Base-by-base conservation (phyloP, 495 filamentous ascomycete species). In the Chaetomium cochliodes region DNA sequence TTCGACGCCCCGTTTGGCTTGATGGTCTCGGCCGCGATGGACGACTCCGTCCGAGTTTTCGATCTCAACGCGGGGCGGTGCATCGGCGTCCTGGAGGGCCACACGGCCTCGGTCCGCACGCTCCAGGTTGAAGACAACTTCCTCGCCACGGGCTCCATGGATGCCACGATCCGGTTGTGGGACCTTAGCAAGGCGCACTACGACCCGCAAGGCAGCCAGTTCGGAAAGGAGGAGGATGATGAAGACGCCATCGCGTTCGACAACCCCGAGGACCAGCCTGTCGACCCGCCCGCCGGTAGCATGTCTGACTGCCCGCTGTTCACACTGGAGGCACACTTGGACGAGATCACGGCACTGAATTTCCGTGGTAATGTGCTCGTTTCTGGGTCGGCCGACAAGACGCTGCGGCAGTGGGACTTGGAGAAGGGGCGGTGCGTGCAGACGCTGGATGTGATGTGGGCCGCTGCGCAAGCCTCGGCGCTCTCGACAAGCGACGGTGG, bases 371-470 rank as follows among this genome's bases (percentile, higher is more conserved):
- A 97, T 70, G 93, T 92, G 0, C 84, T 98, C 20, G 90, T 98
- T 15, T 98, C 94, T 5, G 94, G 94, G 16, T 98, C 94, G 5
- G 88, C 96, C 8, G 94, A 98, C 76, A 98, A 98, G 81, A 98
- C 94, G 3, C 78, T 98, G 49, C 86, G 94, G 52, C 94, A 99
- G 77, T 99, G 94, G 94, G 94, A 99, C 83, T 79, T 99, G 39
- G 89, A 90, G 65, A 96, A 92, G 72, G 94, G 94, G 9, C 89
- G 96, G 57, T 98, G 94, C 75, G 91, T 98, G 37, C 94, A 99
- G 77, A 99, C 94, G 1, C 80, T 99, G 30, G 94, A 99, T 76
- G 93, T 99, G n/a, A 87, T 99, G 68, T 99, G 94, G 94, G 94
- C 94, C 5, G 92, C 94, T 2, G 92, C 94, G 3, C 96, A 98